Evolutionary conservation across 129 eudicot genomes (phyloP).

Genomic region (Artemisia argyi): DNA sequence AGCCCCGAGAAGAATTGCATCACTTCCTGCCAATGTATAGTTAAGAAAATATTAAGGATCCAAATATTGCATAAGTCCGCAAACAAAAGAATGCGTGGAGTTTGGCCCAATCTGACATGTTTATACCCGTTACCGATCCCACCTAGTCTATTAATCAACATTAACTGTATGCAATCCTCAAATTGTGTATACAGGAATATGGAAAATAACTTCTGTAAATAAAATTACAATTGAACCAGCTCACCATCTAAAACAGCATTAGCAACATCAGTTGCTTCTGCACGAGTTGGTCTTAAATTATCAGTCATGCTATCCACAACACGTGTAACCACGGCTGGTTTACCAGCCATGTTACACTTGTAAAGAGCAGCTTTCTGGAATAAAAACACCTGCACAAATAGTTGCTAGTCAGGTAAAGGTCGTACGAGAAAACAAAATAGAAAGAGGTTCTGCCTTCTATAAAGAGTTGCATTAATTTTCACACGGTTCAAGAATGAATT

Average conservation of each 20-base stretch:
- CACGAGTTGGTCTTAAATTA: constrained; percentile 75
- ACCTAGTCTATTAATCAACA: background rate
- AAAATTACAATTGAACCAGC: constrained; percentile 12
- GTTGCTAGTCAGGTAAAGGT: background rate
- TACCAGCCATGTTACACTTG: constrained; percentile 76
- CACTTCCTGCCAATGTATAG: constrained; percentile 51
- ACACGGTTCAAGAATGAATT: background rate
- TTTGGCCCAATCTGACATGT: background rate
- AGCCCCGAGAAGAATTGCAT: constrained; percentile 79
- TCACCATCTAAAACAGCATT: constrained; percentile 73
- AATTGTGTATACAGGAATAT: background rate
- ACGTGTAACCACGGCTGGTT: constrained; percentile 77
- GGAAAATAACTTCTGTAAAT: background rate
- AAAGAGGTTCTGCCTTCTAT: background rate
- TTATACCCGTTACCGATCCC: background rate
- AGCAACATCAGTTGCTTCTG: constrained; percentile 86
- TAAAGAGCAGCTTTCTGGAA: constrained; percentile 69
- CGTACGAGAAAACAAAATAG: background rate
- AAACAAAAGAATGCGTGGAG: background rate
- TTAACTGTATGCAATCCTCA: constrained; percentile 2
- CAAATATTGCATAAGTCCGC: background rate
- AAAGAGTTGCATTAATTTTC: constrained; percentile 6
- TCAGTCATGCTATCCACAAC: constrained; percentile 81
- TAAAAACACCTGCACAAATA: constrained; percentile 53
- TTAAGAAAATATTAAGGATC: constrained; percentile 2